Base-by-base conservation (phyloP, 371 early-diverging fungal genomes). In the Haplosporangium sp. region DNA sequence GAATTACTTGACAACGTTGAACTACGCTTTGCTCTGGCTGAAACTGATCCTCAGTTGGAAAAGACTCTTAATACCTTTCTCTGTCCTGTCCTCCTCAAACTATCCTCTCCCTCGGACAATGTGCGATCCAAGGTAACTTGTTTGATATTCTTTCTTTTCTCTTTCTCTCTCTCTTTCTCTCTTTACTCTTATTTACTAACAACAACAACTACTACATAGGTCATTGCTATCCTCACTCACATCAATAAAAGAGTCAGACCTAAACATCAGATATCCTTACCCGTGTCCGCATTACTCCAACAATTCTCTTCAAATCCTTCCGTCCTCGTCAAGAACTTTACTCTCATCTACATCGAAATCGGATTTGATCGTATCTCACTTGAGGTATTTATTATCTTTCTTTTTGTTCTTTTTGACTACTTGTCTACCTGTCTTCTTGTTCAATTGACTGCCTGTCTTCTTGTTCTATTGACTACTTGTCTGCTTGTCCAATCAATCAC, bases 21-120 rank as follows among this genome's bases (percentile, higher is more conserved):
- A 84, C 79, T 97, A 39, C 89, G 92, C 45, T 88, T 97, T 61
- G 97, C 96, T n/a, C 77, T 97, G 72, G 92, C 95, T 27, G 90
- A 88, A 64, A 91, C 91, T 0, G 92, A 93, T 74, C 87, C 88
- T 4, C 91, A 94, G 65, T 83, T 97, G 67, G 92, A 94, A 79
- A 89, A 88, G 57, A 88, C 87, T 17, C 84, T 96, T 40, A 81
- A 72, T 39, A 84, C 86, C 40, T 92, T 95, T 68, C 87, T 97
- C 34, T 86, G 91, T 2, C 95, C 96, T 4, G 87, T 95, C 0
- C 84, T 97, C 10, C 75, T 92, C 59, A 96, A 95, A 65, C 85
- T 95, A 8, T 86, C 87, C 34, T 88, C 88, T 47, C 88, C 89
- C 5, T 81, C 90, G 63, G 87, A 88, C 34, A 74, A 65, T 39